Evolutionary conservation across 805 yeast genomes (phyloP).

Genomic region (Wickerhamiella siamensis): DNA sequence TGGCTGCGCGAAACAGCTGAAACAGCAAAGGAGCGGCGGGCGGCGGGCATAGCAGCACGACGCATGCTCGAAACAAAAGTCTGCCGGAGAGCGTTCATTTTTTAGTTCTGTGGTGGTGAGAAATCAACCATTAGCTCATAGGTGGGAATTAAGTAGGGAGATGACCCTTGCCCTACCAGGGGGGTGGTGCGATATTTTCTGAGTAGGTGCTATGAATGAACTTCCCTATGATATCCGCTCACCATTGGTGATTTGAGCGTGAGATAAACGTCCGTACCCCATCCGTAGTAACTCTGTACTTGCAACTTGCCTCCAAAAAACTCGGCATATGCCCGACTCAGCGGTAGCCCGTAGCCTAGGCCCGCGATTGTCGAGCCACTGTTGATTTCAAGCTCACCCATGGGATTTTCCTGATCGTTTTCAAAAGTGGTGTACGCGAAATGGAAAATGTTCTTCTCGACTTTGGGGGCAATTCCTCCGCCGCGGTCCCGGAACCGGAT

Average conservation of each 20-base stretch:
- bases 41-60: conserved; percentile 8
- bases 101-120: conserved; percentile 1
- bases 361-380: conserved; percentile 71
- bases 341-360: conserved; percentile 89
- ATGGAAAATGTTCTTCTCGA: conserved; percentile 58
- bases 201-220: not conserved
- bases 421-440: conserved; percentile 77
- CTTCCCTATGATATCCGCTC: conserved; percentile 13
- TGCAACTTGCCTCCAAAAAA: conserved; percentile 58
- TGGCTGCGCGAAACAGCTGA: conserved; percentile 6
- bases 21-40: conserved; percentile 11
- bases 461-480: conserved; percentile 65
- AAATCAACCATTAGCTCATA: conserved; percentile 2
- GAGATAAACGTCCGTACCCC: conserved; percentile 68
- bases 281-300: conserved; percentile 56
- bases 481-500: conserved; percentile 76
- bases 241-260: conserved; percentile 19
- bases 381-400: conserved; percentile 57
- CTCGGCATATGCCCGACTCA: conserved; percentile 61
- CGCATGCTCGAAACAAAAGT: conserved; percentile 13
- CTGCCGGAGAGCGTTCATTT: conserved; percentile 2
- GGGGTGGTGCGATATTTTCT: not conserved
- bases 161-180: conserved; percentile 1
- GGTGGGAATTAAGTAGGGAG: not conserved
- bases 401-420: conserved; percentile 39